Conservation (phyloP, 768 basidiomycete genomes). For the Hirschioporus abietinus region DNA sequence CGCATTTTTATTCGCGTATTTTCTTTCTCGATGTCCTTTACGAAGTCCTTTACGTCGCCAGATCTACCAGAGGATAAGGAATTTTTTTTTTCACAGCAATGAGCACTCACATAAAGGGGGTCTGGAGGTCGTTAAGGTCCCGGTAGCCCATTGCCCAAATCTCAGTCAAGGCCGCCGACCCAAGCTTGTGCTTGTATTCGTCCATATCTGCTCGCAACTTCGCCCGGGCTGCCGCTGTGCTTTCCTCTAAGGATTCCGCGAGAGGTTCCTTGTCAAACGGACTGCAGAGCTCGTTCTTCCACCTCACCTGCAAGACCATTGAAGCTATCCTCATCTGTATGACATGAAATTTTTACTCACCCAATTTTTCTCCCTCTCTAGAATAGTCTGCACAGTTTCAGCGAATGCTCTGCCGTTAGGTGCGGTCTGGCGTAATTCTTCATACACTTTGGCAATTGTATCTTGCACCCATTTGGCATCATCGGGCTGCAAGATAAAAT, state of each 20-base stretch:
- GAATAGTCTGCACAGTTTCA: conserved; percentile 63
- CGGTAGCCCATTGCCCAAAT: conserved; percentile 83
- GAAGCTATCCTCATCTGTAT: neutral
- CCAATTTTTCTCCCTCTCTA: conserved; percentile 88
- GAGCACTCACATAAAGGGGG: conserved; percentile 55
- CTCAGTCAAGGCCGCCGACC: conserved; percentile 68
- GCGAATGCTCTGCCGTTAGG: conserved; percentile 74
- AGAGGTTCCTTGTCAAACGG: conserved; percentile 75
- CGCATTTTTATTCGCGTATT: conserved; percentile 56
- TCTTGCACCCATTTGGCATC: conserved; percentile 79
- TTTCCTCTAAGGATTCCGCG: conserved; percentile 53
- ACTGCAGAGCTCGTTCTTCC: conserved; percentile 81
- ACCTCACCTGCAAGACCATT: conserved; percentile 41
- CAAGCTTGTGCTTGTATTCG: conserved; percentile 61
- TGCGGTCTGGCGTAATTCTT: conserved; percentile 64
- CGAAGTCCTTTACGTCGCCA: conserved; percentile 70
- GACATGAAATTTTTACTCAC: conserved; percentile 19
- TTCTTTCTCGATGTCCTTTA: conserved; percentile 64
- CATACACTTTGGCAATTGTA: conserved; percentile 46
- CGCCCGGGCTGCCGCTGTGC: conserved; percentile 45
- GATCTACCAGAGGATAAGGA: conserved; percentile 37
- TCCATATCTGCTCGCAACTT: conserved; percentile 53
- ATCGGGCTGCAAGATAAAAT: conserved; percentile 64
- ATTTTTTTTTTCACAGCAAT: neutral
- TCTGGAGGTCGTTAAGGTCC: conserved; percentile 55